Conservation (phyloP, 1,284 basidiomycete genomes). For the Phlebopus sp. region DNA sequence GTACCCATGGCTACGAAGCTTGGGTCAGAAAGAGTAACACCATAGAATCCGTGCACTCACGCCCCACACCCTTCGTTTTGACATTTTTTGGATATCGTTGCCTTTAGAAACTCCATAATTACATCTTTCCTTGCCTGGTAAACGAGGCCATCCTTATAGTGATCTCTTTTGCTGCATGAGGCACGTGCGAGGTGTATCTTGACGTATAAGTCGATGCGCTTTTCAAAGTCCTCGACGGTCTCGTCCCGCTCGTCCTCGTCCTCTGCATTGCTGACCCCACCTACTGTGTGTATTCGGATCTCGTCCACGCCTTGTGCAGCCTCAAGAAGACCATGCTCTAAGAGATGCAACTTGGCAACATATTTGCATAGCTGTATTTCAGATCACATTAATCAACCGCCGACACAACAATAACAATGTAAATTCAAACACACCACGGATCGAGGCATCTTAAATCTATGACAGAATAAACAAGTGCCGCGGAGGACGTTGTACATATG, state of each 20-base stretch:
- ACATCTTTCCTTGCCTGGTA: constrained; percentile 86
- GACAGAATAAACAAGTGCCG: constrained; percentile 94
- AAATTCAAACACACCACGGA: constrained; percentile 58
- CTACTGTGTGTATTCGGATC: constrained; percentile 40
- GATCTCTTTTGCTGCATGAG: constrained; percentile 65
- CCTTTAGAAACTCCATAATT: constrained; percentile 82
- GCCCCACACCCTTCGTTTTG: constrained; percentile 74
- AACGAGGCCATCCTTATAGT: constrained; percentile 87
- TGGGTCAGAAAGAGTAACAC: constrained; percentile 6
- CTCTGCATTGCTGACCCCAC: constrained; percentile 37
- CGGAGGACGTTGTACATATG: constrained; percentile 90
- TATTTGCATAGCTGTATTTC: constrained; percentile 71
- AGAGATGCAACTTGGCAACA: constrained; percentile 82
- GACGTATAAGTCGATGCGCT: constrained; percentile 75
- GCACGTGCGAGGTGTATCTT: constrained; percentile 58
- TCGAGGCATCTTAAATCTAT: constrained; percentile 83
- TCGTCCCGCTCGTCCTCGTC: constrained; percentile 42
- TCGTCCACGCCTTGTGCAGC: constrained; percentile 79
- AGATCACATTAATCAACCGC: constrained; percentile 10
- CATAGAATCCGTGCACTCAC: constrained; percentile 48
- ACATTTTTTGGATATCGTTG: constrained; percentile 70
- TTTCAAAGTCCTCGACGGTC: constrained; percentile 64
- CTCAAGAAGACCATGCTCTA: constrained; percentile 88
- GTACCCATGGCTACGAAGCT: constrained; percentile 62
- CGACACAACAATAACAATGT: constrained; percentile 6